A percentile compares a stretch with the other conserved stretches of the same genome.
Conservation (phyloP, 805 yeast species). For the Yarrowia phangngaensis region DNA sequence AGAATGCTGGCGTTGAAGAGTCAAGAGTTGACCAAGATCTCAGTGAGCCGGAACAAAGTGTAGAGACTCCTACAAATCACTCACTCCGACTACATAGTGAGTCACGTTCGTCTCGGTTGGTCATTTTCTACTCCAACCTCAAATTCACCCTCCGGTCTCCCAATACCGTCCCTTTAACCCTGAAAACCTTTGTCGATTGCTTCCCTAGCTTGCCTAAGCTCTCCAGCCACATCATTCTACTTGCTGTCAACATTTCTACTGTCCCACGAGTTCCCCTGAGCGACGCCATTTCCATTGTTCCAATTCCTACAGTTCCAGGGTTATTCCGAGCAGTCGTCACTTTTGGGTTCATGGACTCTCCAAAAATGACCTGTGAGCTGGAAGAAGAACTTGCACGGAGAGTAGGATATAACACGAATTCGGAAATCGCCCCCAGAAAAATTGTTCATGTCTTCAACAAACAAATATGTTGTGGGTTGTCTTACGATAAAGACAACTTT, state of each 20-base stretch:
- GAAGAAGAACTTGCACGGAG: constrained; percentile 16
- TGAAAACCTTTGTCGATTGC: constrained; percentile 41
- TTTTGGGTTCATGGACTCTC: constrained; percentile 45
- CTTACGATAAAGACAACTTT: constrained; percentile 7
- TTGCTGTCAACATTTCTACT: constrained; percentile 45
- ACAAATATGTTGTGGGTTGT: constrained; percentile 12
- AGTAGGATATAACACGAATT: constrained; percentile 7
- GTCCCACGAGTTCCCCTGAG: constrained; percentile 44
- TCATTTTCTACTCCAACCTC: constrained; percentile 44
- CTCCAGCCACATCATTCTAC: constrained; percentile 46
- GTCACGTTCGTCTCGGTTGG: too few species aligned
- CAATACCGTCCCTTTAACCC: constrained; percentile 47
- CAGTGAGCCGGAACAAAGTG: too few species aligned
- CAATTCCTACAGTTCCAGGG: constrained; percentile 44
- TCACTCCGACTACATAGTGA: too few species aligned
- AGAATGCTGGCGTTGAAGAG: too few species aligned
- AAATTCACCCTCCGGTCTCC: constrained; percentile 42
- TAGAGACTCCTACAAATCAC: too few species aligned
- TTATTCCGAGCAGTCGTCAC: constrained; percentile 50
- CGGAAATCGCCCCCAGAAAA: constrained; percentile 4
- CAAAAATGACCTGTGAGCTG: constrained; percentile 17
- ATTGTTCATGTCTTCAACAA: constrained; percentile 23
- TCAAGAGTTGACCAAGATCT: too few species aligned
- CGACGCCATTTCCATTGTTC: constrained; percentile 43
- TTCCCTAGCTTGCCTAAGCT: constrained; percentile 44